These are phyloP conservation scores for Calamus simplicifolius DNA, from an alignment of 176 grass and related monocot species.

Conservation along the genomic window DNA sequence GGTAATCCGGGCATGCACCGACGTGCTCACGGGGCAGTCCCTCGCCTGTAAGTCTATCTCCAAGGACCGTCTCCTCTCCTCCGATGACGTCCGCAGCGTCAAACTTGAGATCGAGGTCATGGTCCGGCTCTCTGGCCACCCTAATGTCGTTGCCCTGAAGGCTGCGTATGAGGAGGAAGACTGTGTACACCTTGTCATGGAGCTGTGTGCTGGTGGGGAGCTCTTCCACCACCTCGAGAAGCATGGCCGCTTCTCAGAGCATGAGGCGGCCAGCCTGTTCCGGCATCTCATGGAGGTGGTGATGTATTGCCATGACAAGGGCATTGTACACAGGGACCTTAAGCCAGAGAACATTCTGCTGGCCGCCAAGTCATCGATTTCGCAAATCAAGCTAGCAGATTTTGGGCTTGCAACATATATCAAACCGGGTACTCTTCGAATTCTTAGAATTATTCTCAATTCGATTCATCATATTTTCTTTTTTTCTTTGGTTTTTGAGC, in stretches of 20 bases:
- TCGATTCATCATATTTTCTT: not conserved
- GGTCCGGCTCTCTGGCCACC: constrained; percentile 79
- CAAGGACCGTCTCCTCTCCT: constrained; percentile 68
- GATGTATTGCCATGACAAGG: constrained; percentile 79
- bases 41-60: constrained; percentile 93
- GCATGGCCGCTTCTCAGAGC: constrained; percentile 71
- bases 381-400: constrained; percentile 75
- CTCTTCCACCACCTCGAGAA: constrained; percentile 84
- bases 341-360: constrained; percentile 98
- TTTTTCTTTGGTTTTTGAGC: constrained; percentile 5
- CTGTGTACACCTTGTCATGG: constrained; percentile 91
- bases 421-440: constrained; percentile 49
- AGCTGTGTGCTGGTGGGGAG: constrained; percentile 85
- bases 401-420: constrained; percentile 88
- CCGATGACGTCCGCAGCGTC: constrained; percentile 70
- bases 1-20: constrained; percentile 79
- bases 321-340: constrained; percentile 86
- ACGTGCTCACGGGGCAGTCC: constrained; percentile 67
- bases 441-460: constrained; percentile 20
- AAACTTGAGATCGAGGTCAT: constrained; percentile 96
- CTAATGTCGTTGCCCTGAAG: constrained; percentile 87
- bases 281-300: constrained; percentile 83
- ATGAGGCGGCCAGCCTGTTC: constrained; percentile 61
- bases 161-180: constrained; percentile 86
- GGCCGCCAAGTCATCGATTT: constrained; percentile 59